Evolutionary conservation across 148 eudicot species (phyloP).

Genomic region (Nyssa sinensis): DNA sequence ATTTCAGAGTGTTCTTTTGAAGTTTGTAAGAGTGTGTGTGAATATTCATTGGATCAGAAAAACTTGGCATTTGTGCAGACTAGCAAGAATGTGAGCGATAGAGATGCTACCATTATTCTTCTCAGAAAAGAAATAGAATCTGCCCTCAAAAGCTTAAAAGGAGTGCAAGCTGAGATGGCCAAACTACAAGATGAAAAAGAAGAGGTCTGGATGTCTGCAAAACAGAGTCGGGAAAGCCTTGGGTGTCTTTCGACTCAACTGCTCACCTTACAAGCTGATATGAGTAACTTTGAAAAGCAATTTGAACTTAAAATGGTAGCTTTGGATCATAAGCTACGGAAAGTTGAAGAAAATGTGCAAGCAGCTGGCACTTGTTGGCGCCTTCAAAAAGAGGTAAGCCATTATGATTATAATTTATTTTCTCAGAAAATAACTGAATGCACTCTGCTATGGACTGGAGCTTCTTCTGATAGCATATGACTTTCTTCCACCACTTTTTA

Average conservation of each 20-base stretch:
- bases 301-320: slow-evolving; percentile 35
- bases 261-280: slow-evolving; percentile 42
- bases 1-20: slow-evolving; percentile 7
- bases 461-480: background rate
- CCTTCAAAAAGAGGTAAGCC: slow-evolving; percentile 60
- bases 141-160: slow-evolving; percentile 58
- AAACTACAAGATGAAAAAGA: slow-evolving; percentile 50
- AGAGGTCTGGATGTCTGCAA: slow-evolving; percentile 46
- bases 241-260: slow-evolving; percentile 40
- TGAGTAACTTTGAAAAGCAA: slow-evolving; percentile 54
- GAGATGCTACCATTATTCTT: slow-evolving; percentile 53
- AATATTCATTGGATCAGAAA: slow-evolving; percentile 10
- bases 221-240: slow-evolving; percentile 38
- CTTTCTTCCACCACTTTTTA: background rate
- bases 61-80: slow-evolving; percentile 9
- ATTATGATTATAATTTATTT: background rate
- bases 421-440: background rate
- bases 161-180: slow-evolving; percentile 56
- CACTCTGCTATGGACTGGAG: slow-evolving; percentile 3
- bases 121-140: slow-evolving; percentile 61
- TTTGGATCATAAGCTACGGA: slow-evolving; percentile 52
- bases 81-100: slow-evolving; percentile 22
- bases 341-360: slow-evolving; percentile 41
- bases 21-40: slow-evolving; percentile 12
- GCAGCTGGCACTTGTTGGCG: slow-evolving; percentile 46